Evolutionary conservation across 495 filamentous ascomycete genomes (phyloP), one percentile per base, ranked within the genome.

Genomic region (Podospora tetraspora): DNA sequence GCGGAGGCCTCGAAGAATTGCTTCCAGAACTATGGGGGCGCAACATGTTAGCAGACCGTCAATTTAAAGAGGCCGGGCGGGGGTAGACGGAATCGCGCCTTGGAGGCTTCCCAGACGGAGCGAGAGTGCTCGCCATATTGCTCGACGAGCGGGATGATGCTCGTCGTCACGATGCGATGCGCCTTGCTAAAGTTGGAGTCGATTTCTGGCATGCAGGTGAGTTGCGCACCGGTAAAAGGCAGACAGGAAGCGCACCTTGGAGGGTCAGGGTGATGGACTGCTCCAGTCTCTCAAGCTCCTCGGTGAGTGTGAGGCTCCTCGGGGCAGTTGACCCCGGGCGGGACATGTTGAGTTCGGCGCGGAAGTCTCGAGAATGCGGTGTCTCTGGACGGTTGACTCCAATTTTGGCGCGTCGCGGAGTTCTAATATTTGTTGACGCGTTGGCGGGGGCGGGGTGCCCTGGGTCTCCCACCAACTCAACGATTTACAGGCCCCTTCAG

Each of bases 1-100:
- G 95, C 95, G 59, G 91, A 95, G 65, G 94, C 92, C 81, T 99
- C 95, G 80, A 99, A 99, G 86, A 99, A 98, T 82, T 97, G 92
- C 79, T 97, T 98, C 95, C 95, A 99, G 80, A 97, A 98, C 92
- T 96, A 22, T 6, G 25, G 62, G 34, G 30, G 4, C 43, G 56
- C 8, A 9, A 16, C 6, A 32, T 13, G 22, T 66, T 34, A 66
- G 63, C 16, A 13, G 16, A n/a, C 24, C 0, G 43, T 5, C 16
- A 34, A 60, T 78, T 66, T 74, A 66, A 58, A 43, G 10, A 25
- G 12, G 43, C 43, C 43, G 5, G n/a, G 10, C 29, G 57, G 2
- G 43, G 24, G 61, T 0, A 30, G n/a, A 16, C 57, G 7, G 27
- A 34, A 43, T 9, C 63, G 12, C 63, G 93, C 93, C 87, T 97